These are phyloP conservation scores for Eustoma russellianum DNA, from an alignment of 257 asterid species.

Conservation along the genomic window DNA sequence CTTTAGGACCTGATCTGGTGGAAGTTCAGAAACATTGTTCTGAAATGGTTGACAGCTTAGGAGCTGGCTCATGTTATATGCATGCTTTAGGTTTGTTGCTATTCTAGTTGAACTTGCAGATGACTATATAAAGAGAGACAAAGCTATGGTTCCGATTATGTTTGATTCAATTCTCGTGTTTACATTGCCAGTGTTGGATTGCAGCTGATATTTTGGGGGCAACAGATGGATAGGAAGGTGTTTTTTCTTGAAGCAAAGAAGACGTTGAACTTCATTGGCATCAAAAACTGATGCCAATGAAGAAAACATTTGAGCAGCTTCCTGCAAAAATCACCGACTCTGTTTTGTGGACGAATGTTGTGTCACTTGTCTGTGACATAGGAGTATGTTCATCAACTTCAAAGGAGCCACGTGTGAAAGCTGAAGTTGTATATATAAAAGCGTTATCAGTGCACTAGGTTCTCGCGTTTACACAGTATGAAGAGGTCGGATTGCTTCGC, in stretches of 20 bases:
- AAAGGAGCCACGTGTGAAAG: conserved; percentile 15
- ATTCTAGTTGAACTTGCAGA: too few relatives aligned
- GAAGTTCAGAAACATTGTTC: too few relatives aligned
- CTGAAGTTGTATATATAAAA: conserved; percentile 15
- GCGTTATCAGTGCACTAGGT: too few relatives aligned
- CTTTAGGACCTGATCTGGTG: too few relatives aligned
- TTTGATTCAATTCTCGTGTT: conserved; percentile 5
- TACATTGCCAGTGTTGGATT: conserved; percentile 33
- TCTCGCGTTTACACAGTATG: too few relatives aligned
- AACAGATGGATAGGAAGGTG: conserved; percentile 19
- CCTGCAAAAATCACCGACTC: conserved; percentile 12
- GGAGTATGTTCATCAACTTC: conserved; percentile 12
- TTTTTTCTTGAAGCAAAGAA: conserved; percentile 22
- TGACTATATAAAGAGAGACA: too few relatives aligned
- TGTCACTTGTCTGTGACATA: conserved; percentile 11
- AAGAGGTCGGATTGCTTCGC: too few relatives aligned
- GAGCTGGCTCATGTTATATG: too few relatives aligned
- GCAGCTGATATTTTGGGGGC: conserved; percentile 32
- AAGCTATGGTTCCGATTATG: not conserved
- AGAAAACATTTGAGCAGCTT: conserved; percentile 20
- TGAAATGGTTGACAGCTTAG: too few relatives aligned
- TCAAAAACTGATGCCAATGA: conserved; percentile 20
- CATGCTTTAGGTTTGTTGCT: too few relatives aligned
- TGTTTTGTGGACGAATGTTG: conserved; percentile 4
- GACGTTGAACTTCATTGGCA: conserved; percentile 22